Evolutionary conservation across 2,329 filamentous ascomycete genomes (phyloP).

Genomic region (Diaporthe velutina): DNA sequence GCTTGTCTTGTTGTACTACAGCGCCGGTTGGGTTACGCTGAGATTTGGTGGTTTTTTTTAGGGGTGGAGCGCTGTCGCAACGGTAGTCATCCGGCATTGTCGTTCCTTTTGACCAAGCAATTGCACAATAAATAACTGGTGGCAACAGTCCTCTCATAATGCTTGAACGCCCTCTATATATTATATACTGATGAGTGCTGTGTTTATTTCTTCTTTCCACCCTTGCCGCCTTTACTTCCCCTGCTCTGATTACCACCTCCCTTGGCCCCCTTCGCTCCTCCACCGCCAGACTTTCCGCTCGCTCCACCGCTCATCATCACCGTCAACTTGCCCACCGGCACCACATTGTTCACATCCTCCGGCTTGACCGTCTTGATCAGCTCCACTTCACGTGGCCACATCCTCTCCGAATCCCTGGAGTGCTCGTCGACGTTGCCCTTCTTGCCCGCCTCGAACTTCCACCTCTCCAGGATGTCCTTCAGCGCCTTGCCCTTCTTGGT

Average conservation of each 20-base stretch:
- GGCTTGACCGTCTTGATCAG: slow-evolving; percentile 84
- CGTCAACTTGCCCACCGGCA: slow-evolving; percentile 84
- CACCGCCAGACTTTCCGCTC: slow-evolving; percentile 57
- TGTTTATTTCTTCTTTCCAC: slow-evolving; percentile 56
- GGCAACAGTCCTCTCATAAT: background rate
- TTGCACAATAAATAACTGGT: background rate
- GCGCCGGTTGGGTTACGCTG: background rate
- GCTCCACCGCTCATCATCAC: slow-evolving; percentile 79
- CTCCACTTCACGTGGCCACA: slow-evolving; percentile 90
- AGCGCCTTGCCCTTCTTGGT: slow-evolving; percentile 96
- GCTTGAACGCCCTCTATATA: background rate
- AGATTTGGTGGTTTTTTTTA: too few relatives aligned
- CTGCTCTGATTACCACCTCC: slow-evolving; percentile 49
- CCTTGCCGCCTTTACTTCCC: slow-evolving; percentile 54
- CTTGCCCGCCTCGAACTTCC: slow-evolving; percentile 74
- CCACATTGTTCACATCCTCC: slow-evolving; percentile 82
- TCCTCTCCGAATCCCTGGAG: slow-evolving; percentile 75
- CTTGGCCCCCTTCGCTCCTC: slow-evolving; percentile 53
- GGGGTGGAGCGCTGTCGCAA: too few relatives aligned
- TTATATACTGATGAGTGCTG: background rate
- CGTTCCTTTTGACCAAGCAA: background rate
- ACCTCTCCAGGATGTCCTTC: slow-evolving; percentile 87
- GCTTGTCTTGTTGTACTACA: background rate
- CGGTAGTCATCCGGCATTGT: background rate
- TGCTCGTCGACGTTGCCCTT: slow-evolving; percentile 73